Percentiles rank a stretch among this genome's conserved stretches.
These are phyloP conservation scores for Podospora conica DNA, from an alignment of 495 filamentous ascomycete species.

Conservation along the genomic window DNA sequence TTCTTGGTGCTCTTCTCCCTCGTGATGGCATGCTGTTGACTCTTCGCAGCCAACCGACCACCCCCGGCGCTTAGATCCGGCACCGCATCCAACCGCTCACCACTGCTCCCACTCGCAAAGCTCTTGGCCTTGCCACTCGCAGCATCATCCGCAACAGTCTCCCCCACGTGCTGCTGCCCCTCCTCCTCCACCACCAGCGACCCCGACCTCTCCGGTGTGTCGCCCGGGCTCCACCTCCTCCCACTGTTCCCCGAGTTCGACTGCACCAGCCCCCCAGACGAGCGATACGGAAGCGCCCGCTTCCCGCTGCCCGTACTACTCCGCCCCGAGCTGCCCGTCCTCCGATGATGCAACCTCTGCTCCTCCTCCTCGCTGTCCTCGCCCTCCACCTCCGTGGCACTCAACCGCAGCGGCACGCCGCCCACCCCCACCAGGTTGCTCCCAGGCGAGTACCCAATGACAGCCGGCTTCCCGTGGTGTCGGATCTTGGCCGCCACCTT, in stretches of 20 bases:
- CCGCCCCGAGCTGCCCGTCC: constrained; percentile 68
- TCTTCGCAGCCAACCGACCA: constrained; percentile 46
- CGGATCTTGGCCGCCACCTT: constrained; percentile 69
- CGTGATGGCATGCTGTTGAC: constrained; percentile 45
- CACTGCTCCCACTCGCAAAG: constrained; percentile 50
- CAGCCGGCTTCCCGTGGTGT: constrained; percentile 67
- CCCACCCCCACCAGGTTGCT: constrained; percentile 64
- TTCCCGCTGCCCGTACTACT: constrained; percentile 68
- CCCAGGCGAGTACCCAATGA: constrained; percentile 63
- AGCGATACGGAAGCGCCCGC: constrained; percentile 51
- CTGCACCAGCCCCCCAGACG: constrained; percentile 37
- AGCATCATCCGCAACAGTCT: constrained; percentile 29
- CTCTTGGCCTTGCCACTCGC: constrained; percentile 38
- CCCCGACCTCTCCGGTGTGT: constrained; percentile 53
- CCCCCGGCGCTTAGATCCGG: constrained; percentile 36
- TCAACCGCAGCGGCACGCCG: constrained; percentile 82
- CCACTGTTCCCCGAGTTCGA: constrained; percentile 32
- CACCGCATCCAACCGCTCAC: constrained; percentile 45
- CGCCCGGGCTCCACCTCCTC: constrained; percentile 60
- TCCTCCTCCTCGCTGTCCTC: constrained; percentile 73
- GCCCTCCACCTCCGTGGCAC: constrained; percentile 89
- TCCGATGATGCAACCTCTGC: constrained; percentile 55
- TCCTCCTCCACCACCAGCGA: constrained; percentile 38
- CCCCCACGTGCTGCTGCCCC: constrained; percentile 18
- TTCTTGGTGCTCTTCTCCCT: constrained; percentile 62